Evolutionary conservation across 148 eudicot species (phyloP), one percentile per base, ranked within the genome.

Genomic region (Cornus suecica): DNA sequence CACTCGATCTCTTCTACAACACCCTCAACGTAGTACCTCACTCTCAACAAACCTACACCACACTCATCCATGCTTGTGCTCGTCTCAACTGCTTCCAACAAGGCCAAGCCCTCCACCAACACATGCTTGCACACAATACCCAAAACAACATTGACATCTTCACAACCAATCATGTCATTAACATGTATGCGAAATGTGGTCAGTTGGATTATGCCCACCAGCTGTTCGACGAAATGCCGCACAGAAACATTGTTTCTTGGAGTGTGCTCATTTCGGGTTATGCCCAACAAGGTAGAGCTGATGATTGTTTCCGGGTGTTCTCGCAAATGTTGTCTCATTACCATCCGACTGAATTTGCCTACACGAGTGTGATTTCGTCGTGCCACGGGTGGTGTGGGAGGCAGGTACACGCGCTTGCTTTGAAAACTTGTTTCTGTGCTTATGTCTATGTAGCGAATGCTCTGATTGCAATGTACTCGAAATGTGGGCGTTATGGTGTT

Each of bases 381-480:
- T 88, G 87, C 56, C 72, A 76, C 72, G 32, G 48, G 45, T 62
- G 66, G 2, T 66, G 75, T 18, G 91, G 91, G n/a, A 32, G 80
- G 76, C 89, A 88, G 82, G 86, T 88, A 15, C 91, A 88, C 64
- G 81, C 80, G 27, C 75, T 75, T 34, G 84, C 80, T 14, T 10
- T 84, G 60, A 88, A 80, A 72, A 86, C 86, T 27, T 74, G 82
- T 31, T 86, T 80, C 79, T 80, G 78, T 79, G 65, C 73, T 45
- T 84, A 75, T 73, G 76, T 81, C 63, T 86, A 80, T 66, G 89
- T 88, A 10, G 78, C 81, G 16, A 88, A 88, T 78, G 86, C 87
- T 67, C 84, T 88, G 8, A 79, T 88, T 63, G 65, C 82, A 25
- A 84, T 88, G 89, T 88, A 88, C 68, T 83, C 81, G 60, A 87